Conservation (phyloP, 805 yeast species). For the Yamadazyma philogaea region DNA sequence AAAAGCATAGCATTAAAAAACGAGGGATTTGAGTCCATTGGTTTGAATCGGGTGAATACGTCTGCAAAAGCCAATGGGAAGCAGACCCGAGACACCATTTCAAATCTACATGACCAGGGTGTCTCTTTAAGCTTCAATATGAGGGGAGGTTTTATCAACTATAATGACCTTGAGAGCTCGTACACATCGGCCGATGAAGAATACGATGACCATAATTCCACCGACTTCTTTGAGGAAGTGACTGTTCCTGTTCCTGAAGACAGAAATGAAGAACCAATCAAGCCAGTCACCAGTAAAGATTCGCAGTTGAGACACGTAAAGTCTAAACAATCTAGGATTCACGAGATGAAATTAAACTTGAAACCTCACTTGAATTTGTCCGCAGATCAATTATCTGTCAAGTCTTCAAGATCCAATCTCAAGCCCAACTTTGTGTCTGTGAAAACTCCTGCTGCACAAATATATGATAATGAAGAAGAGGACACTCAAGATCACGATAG, state of each 20-base stretch:
- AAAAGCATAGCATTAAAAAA: neutral
- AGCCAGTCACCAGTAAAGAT: neutral
- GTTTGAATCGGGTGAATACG: slow-evolving; percentile 6
- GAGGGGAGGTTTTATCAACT: slow-evolving; percentile 42
- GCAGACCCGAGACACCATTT: slow-evolving; percentile 48
- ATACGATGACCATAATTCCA: neutral
- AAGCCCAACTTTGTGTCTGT: slow-evolving; percentile 69
- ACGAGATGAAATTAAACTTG: slow-evolving; percentile 2
- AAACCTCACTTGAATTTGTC: slow-evolving; percentile 8
- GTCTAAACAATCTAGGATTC: neutral
- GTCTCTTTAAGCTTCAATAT: slow-evolving; percentile 65
- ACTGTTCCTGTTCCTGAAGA: neutral
- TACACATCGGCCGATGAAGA: slow-evolving; percentile 17
- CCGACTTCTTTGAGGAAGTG: neutral
- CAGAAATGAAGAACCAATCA: neutral
- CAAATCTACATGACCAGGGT: slow-evolving; percentile 73
- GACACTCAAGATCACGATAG: slow-evolving; percentile 41
- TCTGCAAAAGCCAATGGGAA: slow-evolving; percentile 6
- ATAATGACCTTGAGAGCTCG: slow-evolving; percentile 20
- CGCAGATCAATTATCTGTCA: slow-evolving; percentile 28
- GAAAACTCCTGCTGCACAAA: slow-evolving; percentile 64
- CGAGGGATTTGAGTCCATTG: slow-evolving; percentile 9
- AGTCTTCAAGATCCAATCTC: slow-evolving; percentile 35
- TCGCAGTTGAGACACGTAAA: neutral
- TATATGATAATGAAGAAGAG: slow-evolving; percentile 66